Base-by-base conservation (phyloP, 1,284 basidiomycete species). In the Phlebopus sp. region DNA sequence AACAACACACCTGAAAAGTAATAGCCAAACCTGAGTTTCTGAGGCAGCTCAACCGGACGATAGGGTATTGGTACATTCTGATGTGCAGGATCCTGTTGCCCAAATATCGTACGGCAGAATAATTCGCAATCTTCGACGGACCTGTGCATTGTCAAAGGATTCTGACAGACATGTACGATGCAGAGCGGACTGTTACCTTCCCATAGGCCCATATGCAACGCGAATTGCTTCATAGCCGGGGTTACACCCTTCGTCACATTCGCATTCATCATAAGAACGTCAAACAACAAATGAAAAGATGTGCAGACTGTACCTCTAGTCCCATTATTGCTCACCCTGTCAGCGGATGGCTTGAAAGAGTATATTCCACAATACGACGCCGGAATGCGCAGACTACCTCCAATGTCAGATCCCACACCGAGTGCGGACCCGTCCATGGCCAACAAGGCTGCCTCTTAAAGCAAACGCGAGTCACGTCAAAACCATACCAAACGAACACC, bases 331-430 rank as follows among this genome's bases (percentile, higher is more conserved):
- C 79, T 78, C 29, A 84, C 70, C 25, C 88, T 69, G 1, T 75
- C 72, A 46, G 64, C 40, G 9, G 74, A 78, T 3, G 92, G 88
- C 64, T 94, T 96, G 37, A 96, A 58, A 5, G 85, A 80, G 58
- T 86, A 95, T 27, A 90, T 74, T 0, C 93, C 93, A 53, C 85
- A 90, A 60, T 86, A 92, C 2, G 79, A 76, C 0, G 90, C 73
- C 0, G 93, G 93, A 47, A 95, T 93, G 13, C 93, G 73, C 50
- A 84, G 62, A 61, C 82, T 86, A 21, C 91, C 92, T 38, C 79
- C 82, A 55, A 91, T 79, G 62, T 93, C 92, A 8, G 77, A 80
- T 2, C 92, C 93, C 51, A 92, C 74, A 0, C 93, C 93, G 1
- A 92, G 62, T 0, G 82, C 81, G 3, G 83, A 77, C 5, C 88